Base-by-base conservation (phyloP, 2,329 filamentous ascomycete genomes). In the Neurospora crassa region DNA sequence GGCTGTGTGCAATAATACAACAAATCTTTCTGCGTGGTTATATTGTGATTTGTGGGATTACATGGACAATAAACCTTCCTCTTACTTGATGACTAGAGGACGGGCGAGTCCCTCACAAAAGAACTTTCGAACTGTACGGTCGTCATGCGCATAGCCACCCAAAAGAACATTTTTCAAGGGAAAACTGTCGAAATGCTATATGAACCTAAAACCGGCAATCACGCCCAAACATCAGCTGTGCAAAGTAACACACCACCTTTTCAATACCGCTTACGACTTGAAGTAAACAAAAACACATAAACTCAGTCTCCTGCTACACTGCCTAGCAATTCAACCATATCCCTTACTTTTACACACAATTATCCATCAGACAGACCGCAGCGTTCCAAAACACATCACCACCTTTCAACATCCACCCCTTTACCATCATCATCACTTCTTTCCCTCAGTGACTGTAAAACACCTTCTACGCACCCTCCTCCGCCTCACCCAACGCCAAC, bases 401-500 rank as follows among this genome's bases (percentile, higher is more conserved):
- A 47, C 45, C 45, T 47, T 47, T 2, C 45, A n/a, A 47, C 45
- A 2, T 47, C 10, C 8, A 37, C 37, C 7, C 37, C 37, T 10
- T 2, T 43, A 1, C 18, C 42, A 10, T 47, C 10, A n/a, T 12
- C 7, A 41, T 29, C 29, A 41, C 45, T 20, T 5, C 45, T 11
- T 6, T 14, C 45, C 11, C n/a, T 40, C 29, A 29, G 5, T 40
- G 40, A 40, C 40, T 12, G 10, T 8, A 40, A 40, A 40, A 40
- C 40, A 40, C 40, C 40, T 4, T 59, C 20, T 63, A 59, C 47
- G 47, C 24, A 69, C 29, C 34, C 14, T 63, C 37, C 29, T 53
- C 74, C 76, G 24, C 53, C 14, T 8, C 41, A 29, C 18, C 63
- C 34, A 70, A 73, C 71, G 71, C 74, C 67, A 70, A 79, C 0